Evolutionary conservation across 441 rosid species (phyloP).

Genomic region (Arabidopsis hybrid): DNA sequence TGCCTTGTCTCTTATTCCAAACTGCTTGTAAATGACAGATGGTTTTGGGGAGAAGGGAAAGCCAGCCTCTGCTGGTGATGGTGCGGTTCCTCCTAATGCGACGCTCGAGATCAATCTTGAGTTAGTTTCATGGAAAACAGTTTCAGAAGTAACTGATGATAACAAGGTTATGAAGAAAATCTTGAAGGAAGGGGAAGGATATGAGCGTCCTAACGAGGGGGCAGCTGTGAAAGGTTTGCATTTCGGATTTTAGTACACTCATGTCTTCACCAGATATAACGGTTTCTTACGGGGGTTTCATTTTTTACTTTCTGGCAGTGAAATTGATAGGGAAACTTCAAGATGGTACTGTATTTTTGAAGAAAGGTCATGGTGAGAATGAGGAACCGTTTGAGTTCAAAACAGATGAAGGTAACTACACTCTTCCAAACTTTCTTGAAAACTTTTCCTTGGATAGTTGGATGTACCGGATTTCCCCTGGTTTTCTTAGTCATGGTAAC

Average conservation of each 20-base stretch:
- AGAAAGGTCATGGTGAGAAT: conserved; percentile 67
- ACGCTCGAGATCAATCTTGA: conserved; percentile 62
- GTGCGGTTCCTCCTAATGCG: conserved; percentile 80
- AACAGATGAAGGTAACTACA: conserved; percentile 73
- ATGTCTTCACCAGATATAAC: background rate
- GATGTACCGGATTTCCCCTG: background rate
- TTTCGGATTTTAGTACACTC: background rate
- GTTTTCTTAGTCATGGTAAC: background rate
- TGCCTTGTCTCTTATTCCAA: background rate
- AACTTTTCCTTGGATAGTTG: background rate
- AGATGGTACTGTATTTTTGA: conserved; percentile 76
- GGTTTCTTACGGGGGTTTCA: background rate
- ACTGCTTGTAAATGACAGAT: conserved; percentile 49
- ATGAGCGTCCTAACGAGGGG: conserved; percentile 88
- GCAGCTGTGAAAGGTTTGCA: conserved; percentile 67
- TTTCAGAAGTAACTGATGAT: conserved; percentile 79
- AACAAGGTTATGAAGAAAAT: conserved; percentile 82
- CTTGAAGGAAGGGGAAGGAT: conserved; percentile 88
- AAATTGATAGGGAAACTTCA: conserved; percentile 76
- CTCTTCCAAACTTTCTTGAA: background rate
- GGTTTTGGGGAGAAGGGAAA: conserved; percentile 94
- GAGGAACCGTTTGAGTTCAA: conserved; percentile 78
- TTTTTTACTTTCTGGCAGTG: conserved; percentile 51
- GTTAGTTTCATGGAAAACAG: conserved; percentile 85
- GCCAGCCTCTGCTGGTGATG: conserved; percentile 59